Percentiles rank a stretch among this genome's conserved stretches.
Conservation (phyloP, 2,329 filamentous ascomycete species). For the Lasiodiplodia theobromae region DNA sequence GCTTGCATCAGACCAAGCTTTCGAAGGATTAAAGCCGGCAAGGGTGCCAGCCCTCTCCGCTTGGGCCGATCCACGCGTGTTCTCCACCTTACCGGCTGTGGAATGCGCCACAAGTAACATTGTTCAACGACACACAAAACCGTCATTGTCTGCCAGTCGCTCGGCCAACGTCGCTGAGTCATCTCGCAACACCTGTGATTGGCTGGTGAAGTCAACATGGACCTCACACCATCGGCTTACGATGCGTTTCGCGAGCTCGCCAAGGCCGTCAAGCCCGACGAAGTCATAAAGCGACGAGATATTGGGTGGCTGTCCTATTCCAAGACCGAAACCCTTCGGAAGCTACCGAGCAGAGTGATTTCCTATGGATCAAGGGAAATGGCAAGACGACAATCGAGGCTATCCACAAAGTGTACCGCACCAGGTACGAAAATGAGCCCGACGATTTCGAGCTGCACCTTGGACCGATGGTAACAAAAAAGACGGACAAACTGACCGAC, state of each 20-base stretch:
- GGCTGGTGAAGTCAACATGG: not conserved
- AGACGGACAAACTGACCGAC: not conserved
- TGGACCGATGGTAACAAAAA: conserved; percentile 2
- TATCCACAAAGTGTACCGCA: conserved; percentile 34
- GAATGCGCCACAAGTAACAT: not conserved
- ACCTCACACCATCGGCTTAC: not conserved
- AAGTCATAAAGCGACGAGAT: conserved; percentile 37
- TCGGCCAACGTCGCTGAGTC: not conserved
- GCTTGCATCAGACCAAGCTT: not conserved
- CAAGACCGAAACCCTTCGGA: conserved; percentile 34
- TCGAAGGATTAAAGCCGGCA: not conserved
- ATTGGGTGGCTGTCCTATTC: conserved; percentile 45
- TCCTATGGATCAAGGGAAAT: conserved; percentile 47
- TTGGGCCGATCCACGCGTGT: not conserved
- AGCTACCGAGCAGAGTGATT: conserved; percentile 36
- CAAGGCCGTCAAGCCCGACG: conserved; percentile 33
- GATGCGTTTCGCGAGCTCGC: conserved; percentile 23
- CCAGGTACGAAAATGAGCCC: conserved; percentile 2
- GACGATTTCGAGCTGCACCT: conserved; percentile 35
- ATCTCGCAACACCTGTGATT: not conserved
- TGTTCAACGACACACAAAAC: not conserved
- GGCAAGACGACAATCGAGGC: conserved; percentile 31
- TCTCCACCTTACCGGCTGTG: not conserved
- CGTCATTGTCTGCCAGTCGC: not conserved
- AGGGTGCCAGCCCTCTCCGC: not conserved